Base-by-base conservation (phyloP, 2,329 filamentous ascomycete species). In the Phialemoniopsis sp. region DNA sequence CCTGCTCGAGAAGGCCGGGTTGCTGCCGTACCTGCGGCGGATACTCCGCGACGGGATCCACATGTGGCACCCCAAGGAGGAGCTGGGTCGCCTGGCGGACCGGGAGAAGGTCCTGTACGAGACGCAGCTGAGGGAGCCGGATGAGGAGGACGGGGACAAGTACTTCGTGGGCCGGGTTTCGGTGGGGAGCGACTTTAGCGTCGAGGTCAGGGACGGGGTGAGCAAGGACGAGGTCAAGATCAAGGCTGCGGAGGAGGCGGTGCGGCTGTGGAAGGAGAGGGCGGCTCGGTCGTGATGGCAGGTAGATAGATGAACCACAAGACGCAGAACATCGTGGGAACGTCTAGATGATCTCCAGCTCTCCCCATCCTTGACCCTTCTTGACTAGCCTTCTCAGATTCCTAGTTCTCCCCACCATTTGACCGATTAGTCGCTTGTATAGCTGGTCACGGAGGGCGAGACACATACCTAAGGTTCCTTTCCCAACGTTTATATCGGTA, bases 31-130 rank as follows among this genome's bases (percentile, higher is more conserved):
- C 46, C 59, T 95, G 42, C 63, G 75, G 0, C 71, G 81, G 3
- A 64, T 89, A 10, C 50, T 94, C 9, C 62, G 68, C 1, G 73
- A 75, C 3, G 53, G 60, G 1, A 71, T 91, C 3, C 70, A 82
- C n/a, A 54, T 73, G 7, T 53, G 67, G 45, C 78, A 84, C 43
- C 80, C 80, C 1, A 90, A 88, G 58, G 82, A 88, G 55, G 70
- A 80, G 42, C 60, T 94, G 8, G 82, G 84, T 0, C 62, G 71
- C 33, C 48, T 85, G 26, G 79, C 79, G 0, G 70, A 65, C 4
- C 59, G 40, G 2, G 60, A 72, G 40, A 70, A 55, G 19, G 73
- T 88, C 0, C 56, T 63, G 28, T 89, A 89, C 55, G 54, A 58
- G 7, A 49, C 67, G 15, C 58, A 62, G 13, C 6, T 26, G 21